Evolutionary conservation across 2,329 filamentous ascomycete species (phyloP), one percentile per base, ranked within the genome.

Genomic region (Xylariaceae sp.): DNA sequence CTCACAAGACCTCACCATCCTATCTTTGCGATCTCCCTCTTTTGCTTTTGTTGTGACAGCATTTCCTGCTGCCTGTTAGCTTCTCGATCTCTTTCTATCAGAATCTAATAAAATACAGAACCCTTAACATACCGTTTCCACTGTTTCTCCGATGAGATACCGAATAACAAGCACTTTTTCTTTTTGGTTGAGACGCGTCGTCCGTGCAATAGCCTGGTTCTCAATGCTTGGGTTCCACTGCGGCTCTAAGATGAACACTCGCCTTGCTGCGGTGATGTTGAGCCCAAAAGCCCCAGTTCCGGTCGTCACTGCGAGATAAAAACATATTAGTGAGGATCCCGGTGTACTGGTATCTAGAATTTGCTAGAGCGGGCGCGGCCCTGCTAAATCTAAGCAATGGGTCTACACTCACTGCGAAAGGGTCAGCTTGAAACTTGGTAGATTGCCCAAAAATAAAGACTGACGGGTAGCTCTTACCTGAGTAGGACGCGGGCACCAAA

Each of bases 171-270:
- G 43, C 0, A 84, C 81, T 12, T 74, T 56, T 3, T 75, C 62
- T 4, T 69, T 59, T 56, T 83, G 82, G 0, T 78, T 77, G 0
- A 83, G 66, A 0, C 81, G 75, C 3, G 80, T 70, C 0, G 78
- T 78, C 6, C 80, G 69, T 0, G 75, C 79, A 16, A 84, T 78
- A 0, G 81, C 82, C 53, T 84, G 82, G 3, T 75, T 76, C 54
- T 84, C 82, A 0, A 82, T 76, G 1, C 74, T 77, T 0, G 81
- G 81, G 39, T 83, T 84, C 81, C 81, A 84, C 28, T 84, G 81
- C 0, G 78, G 75, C 47, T 84, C 82, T 1, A 83, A 67, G 2
- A 84, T 77, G 55, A 79, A 80, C 0, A 84, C 75, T 0, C 78
- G 73, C 40, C 78, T 82, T 0, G 79, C 80, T 0, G 71, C 73